Percentiles rank a stretch among this genome's conserved stretches.
phyloP scores from a whole-genome alignment of 2,329 filamentous ascomycete genomes.

The Coccinonectria pachysandricola region DNA sequence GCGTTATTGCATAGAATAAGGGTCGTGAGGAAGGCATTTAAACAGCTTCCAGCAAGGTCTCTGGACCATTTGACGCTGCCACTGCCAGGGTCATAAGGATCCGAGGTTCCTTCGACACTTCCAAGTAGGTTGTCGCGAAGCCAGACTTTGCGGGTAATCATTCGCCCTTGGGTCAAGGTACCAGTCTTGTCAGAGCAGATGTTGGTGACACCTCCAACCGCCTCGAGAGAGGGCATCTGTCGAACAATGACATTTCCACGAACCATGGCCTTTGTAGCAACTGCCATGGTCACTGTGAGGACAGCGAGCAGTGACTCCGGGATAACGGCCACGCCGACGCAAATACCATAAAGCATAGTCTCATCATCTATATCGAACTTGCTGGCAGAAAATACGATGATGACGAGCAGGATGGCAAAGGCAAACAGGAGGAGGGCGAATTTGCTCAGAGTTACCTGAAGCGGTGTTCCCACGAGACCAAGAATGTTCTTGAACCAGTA shows the following conservation, averaged over 20 bases:
- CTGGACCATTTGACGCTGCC: constrained; percentile 39
- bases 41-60: constrained; percentile 27
- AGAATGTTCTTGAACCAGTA: constrained; percentile 43
- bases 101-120: constrained; percentile 42
- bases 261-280: constrained; percentile 55
- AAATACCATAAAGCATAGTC: constrained; percentile 51
- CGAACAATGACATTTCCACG: constrained; percentile 55
- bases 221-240: constrained; percentile 54
- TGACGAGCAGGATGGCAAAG: constrained; percentile 51
- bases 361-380: constrained; percentile 43
- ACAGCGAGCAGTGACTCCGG: constrained; percentile 59
- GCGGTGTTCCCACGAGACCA: constrained; percentile 64
- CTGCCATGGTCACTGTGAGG: constrained; percentile 60
- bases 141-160: constrained; percentile 55
- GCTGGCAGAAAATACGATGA: constrained; percentile 53
- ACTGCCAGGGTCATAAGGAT: constrained; percentile 52
- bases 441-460: constrained; percentile 78
- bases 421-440: constrained; percentile 73
- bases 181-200: constrained; percentile 65
- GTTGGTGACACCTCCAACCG: constrained; percentile 58
- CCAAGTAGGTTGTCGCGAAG: constrained; percentile 43
- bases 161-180: constrained; percentile 55
- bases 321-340: constrained; percentile 53
- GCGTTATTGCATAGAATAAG: constrained; percentile 54
- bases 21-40: constrained; percentile 41